Conservation (phyloP, 2,329 filamentous ascomycete genomes). For the Hansfordia pulvinata region DNA sequence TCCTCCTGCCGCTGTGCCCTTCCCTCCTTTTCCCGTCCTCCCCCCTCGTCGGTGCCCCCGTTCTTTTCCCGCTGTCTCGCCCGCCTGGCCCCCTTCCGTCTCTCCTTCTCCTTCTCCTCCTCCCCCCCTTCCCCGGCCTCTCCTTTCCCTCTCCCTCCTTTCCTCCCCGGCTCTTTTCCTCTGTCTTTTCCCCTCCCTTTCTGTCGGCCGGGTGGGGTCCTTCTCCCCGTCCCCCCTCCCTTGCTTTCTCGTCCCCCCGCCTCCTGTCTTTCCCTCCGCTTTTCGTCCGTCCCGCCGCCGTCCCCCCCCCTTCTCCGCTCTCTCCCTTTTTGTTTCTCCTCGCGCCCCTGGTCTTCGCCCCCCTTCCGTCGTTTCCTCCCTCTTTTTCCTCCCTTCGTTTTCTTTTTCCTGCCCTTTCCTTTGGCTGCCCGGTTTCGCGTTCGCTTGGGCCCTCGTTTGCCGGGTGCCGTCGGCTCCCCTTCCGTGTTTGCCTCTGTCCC, state of each 20-base stretch:
- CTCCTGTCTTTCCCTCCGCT: conserved; percentile 12
- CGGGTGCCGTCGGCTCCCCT: too few relatives aligned
- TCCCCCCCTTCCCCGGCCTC: conserved; percentile 1
- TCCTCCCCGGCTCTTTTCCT: conserved; percentile 3
- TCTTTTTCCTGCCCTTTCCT: conserved; percentile 5
- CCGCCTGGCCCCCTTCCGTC: conserved; percentile 7
- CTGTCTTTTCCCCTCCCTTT: conserved; percentile 6
- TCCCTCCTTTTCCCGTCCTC: conserved; percentile 7
- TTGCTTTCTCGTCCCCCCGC: conserved; percentile 5
- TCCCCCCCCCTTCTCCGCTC: conserved; percentile 11
- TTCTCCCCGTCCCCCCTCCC: conserved; percentile 1
- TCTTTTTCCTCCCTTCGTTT: conserved; percentile 6
- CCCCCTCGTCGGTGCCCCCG: conserved; percentile 5
- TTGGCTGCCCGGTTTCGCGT: too few relatives aligned
- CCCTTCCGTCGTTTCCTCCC: conserved; percentile 5
- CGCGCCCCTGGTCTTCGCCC: conserved; percentile 6
- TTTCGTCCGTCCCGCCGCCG: conserved; percentile 13
- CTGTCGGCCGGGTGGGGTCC: conserved; percentile 1
- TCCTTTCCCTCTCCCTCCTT: conserved; percentile 4
- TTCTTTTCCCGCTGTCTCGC: conserved; percentile 7
- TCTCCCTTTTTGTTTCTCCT: conserved; percentile 7
- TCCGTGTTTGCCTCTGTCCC: too few relatives aligned
- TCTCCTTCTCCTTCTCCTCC: conserved; percentile 6
- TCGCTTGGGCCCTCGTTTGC: too few relatives aligned
- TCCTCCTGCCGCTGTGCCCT: too few relatives aligned